phyloP scores from a whole-genome alignment of 805 yeast species.

The Nakazawaea ernobii region DNA sequence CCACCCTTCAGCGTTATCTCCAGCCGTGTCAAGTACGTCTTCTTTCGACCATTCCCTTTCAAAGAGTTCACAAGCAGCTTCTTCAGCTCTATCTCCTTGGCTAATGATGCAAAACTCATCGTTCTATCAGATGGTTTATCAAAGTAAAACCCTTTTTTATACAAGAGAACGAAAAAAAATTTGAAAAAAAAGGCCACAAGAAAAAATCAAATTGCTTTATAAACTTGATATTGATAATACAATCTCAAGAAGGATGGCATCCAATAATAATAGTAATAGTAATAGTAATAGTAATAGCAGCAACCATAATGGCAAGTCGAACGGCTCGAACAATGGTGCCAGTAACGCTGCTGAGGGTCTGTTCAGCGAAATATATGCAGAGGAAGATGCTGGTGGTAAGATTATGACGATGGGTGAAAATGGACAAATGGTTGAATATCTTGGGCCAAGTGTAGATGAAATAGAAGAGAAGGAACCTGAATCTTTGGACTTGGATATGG shows the following conservation, averaged over 20 bases:
- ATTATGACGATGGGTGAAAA: slow-evolving; percentile 15
- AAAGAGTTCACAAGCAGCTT: slow-evolving; percentile 13
- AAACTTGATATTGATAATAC: neutral
- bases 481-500: slow-evolving; percentile 70
- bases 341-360: slow-evolving; percentile 25
- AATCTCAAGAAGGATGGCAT: neutral
- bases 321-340: slow-evolving; percentile 13
- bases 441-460: slow-evolving; percentile 37
- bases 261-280: slow-evolving; percentile 10
- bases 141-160: neutral
- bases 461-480: slow-evolving; percentile 42
- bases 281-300: slow-evolving; percentile 10
- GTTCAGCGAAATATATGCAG: slow-evolving; percentile 28
- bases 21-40: slow-evolving; percentile 11
- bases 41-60: slow-evolving; percentile 15
- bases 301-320: too few species aligned
- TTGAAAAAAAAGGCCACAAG: neutral
- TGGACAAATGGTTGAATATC: slow-evolving; percentile 28
- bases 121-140: neutral
- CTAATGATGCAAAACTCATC: slow-evolving; percentile 24
- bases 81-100: slow-evolving; percentile 43
- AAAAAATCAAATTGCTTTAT: neutral
- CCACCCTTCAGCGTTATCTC: slow-evolving; percentile 10
- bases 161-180: neutral
- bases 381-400: slow-evolving; percentile 27